Conservation (phyloP, 2,329 filamentous ascomycete genomes). For the Colletotrichum sojae region DNA sequence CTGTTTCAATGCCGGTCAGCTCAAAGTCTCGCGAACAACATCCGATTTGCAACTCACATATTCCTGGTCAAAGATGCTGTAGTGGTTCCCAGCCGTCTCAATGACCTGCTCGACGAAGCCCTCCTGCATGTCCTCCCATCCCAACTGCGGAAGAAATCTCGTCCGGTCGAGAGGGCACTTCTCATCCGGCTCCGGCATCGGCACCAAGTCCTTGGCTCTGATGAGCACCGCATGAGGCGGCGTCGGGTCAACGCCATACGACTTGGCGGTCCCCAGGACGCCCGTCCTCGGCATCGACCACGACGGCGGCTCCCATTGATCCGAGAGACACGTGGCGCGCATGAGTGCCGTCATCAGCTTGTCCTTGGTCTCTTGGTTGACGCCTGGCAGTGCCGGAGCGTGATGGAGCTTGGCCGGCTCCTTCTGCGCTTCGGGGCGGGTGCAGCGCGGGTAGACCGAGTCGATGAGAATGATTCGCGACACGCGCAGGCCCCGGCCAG, state of each 20-base stretch:
- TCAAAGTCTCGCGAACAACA: accelerated
- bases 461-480: slow-evolving; percentile 35
- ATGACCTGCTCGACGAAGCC: slow-evolving; percentile 31
- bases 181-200: slow-evolving; percentile 28
- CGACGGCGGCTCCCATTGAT: slow-evolving; percentile 23
- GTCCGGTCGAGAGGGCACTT: slow-evolving; percentile 32
- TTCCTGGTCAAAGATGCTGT: slow-evolving; percentile 31
- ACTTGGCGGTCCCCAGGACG: slow-evolving; percentile 15
- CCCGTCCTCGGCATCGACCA: slow-evolving; percentile 18
- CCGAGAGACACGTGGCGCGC: slow-evolving; percentile 31
- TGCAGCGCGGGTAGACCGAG: slow-evolving; percentile 32
- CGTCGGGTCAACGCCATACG: slow-evolving; percentile 5
- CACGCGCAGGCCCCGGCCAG: slow-evolving; percentile 26
- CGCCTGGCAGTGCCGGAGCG: slow-evolving; percentile 13
- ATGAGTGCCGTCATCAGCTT: slow-evolving; percentile 36
- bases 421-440: slow-evolving; percentile 28
- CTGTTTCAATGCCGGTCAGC: background rate
- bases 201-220: slow-evolving; percentile 28
- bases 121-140: slow-evolving; percentile 34
- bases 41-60: background rate
- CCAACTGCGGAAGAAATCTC: slow-evolving; percentile 28
- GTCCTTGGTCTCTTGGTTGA: slow-evolving; percentile 24
- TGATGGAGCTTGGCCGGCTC: slow-evolving; percentile 33
- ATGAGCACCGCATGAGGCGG: slow-evolving; percentile 28
- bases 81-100: slow-evolving; percentile 33